Base-by-base conservation (phyloP, 1,284 basidiomycete species). In the Ustilago crameri region DNA sequence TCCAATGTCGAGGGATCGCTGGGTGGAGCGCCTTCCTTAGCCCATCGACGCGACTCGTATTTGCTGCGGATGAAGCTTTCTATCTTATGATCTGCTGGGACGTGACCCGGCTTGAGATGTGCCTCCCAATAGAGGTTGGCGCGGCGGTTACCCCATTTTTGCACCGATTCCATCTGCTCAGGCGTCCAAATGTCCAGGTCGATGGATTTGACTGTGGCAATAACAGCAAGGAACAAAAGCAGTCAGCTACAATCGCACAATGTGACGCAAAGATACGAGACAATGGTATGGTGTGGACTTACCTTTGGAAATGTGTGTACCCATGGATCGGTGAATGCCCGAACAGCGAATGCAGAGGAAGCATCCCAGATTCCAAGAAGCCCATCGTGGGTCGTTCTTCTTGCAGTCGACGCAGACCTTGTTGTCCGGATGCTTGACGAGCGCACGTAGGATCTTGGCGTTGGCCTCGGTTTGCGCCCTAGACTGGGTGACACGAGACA, bases 51-150 rank as follows among this genome's bases (percentile, higher is more conserved):
- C 12, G 91, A 89, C 84, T 98, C 96, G 84, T 98, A 98, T 84
- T 98, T 98, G 45, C 93, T 95, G 43, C 95, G 89, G 72, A 98
- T 93, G 84, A 96, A 98, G 0, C 93, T 95, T 64, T 98, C 95
- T 86, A 98, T 93, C 88, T 98, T 98, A 85, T 98, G 95, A 75
- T 98, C 95, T 20, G 93, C 91, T 32, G 95, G 95, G 34, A 92
- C 82, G 83, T 98, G 96, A 0, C 96, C 96, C 12, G 89, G 84
- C 83, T 94, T 95, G 54, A 98, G 87, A 85, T 97, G 94, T 4
- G 93, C 91, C 83, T 98, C 96, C 95, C 95, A 98, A 85, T 97
- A 98, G 9, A 92, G 74, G 84, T 98, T 98, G 9, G 93, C 94
- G 9, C 90, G 88, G 60, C 87, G 87, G 83, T 98, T 98, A 1